Evolutionary conservation across 164 flowering plant genomes (phyloP).

Genomic region (Chimonanthus salicifolius): DNA sequence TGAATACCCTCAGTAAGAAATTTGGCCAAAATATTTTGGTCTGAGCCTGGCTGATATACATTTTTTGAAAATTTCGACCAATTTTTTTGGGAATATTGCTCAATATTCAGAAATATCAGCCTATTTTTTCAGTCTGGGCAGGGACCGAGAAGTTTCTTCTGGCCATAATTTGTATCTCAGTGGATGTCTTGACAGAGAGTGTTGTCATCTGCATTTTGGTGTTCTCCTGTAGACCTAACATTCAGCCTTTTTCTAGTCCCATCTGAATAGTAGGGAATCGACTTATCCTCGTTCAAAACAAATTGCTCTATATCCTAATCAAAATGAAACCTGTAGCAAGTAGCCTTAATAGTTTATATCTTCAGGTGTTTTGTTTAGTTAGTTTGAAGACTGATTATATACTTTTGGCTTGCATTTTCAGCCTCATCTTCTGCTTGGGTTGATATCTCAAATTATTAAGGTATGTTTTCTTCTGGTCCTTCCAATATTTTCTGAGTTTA

Average conservation of each 20-base stretch:
- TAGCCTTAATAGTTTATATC: not conserved
- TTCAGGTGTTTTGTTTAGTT: not conserved
- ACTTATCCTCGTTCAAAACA: not conserved
- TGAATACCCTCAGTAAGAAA: no score
- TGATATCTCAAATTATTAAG: slow-evolving; percentile 91
- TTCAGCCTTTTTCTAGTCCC: not conserved
- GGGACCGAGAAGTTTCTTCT: no score
- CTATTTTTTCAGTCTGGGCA: no score
- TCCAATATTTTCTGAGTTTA: not conserved
- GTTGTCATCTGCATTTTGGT: not conserved
- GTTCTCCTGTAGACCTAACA: not conserved
- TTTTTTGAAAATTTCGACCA: no score
- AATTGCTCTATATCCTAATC: not conserved
- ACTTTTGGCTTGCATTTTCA: slow-evolving; percentile 33
- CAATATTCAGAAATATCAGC: no score
- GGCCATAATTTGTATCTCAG: no score
- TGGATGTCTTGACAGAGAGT: no score
- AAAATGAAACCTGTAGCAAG: not conserved
- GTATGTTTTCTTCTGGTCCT: slow-evolving; percentile 26
- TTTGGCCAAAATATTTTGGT: no score
- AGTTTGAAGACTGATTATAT: slow-evolving; percentile 5
- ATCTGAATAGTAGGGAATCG: not conserved
- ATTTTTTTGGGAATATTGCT: no score
- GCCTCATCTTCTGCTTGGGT: slow-evolving; percentile 91
- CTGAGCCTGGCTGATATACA: no score